Evolutionary conservation across 306 rosid species (phyloP).

Genomic region (Cucurbita ficifolia): DNA sequence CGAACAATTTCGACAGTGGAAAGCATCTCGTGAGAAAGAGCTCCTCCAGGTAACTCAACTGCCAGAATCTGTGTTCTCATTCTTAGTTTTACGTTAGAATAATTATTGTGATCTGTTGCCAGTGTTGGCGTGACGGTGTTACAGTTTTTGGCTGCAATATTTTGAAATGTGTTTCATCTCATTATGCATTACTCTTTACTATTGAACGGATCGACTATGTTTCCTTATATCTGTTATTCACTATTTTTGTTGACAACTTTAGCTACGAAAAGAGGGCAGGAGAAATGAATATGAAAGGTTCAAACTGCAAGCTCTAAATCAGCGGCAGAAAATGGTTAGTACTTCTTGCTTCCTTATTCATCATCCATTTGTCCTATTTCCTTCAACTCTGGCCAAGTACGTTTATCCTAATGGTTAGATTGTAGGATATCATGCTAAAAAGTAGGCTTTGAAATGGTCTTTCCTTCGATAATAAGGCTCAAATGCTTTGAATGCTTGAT

Average conservation of each 20-base stretch:
- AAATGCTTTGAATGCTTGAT: neutral
- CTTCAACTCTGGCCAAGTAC: neutral
- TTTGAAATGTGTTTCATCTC: neutral
- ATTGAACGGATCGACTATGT: neutral
- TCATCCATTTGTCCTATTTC: neutral
- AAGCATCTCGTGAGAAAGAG: slow-evolving; percentile 98
- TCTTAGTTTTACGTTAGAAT: neutral
- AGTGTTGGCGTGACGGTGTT: neutral
- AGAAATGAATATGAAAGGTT: slow-evolving; percentile 98
- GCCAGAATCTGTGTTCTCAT: neutral
- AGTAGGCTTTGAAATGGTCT: neutral
- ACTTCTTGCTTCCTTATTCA: slow-evolving; percentile 11
- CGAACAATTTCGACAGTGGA: slow-evolving; percentile 99
- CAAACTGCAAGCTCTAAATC: slow-evolving; percentile 95
- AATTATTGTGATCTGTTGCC: neutral
- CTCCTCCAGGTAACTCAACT: slow-evolving; percentile 60
- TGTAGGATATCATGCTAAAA: neutral
- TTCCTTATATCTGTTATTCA: slow-evolving; percentile 8
- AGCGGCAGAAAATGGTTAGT: slow-evolving; percentile 93
- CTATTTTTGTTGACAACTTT: slow-evolving; percentile 11
- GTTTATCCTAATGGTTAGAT: neutral
- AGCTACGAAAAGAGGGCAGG: slow-evolving; percentile 96
- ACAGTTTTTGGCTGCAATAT: neutral
- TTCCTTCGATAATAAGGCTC: neutral
- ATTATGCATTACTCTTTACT: neutral